These are phyloP conservation scores for Boletus reticulatus DNA, from an alignment of 768 basidiomycete genomes.

Conservation along the genomic window DNA sequence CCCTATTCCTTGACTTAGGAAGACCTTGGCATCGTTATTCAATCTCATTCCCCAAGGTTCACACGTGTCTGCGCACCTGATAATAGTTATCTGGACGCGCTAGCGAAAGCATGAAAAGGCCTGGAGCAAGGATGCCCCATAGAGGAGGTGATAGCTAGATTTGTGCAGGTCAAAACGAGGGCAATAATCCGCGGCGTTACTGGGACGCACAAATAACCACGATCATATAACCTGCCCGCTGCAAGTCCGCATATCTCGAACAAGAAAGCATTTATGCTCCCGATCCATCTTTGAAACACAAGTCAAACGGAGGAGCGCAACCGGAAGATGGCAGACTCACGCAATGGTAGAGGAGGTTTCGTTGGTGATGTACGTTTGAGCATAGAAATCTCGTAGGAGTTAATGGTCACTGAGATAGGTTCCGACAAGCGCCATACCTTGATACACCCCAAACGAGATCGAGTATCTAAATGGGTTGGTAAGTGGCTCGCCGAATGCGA, in stretches of 20 bases:
- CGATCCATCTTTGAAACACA: constrained; percentile 37
- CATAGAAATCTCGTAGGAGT: constrained; percentile 37
- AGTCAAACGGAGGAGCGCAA: background rate
- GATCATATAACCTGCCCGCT: constrained; percentile 49
- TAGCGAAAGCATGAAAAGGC: constrained; percentile 45
- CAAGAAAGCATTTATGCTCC: constrained; percentile 48
- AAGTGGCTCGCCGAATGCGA: background rate
- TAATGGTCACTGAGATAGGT: background rate
- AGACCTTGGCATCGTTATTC: constrained; percentile 36
- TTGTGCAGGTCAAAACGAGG: constrained; percentile 1
- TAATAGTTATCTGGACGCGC: constrained; percentile 41
- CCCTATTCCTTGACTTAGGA: constrained; percentile 50
- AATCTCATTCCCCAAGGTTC: background rate
- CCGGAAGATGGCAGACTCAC: constrained; percentile 23
- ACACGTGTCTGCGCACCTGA: constrained; percentile 30
- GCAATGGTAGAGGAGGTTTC: constrained; percentile 39
- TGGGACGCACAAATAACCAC: constrained; percentile 47
- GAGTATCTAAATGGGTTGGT: constrained; percentile 27
- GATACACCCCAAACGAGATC: constrained; percentile 43
- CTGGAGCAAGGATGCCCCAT: constrained; percentile 29
- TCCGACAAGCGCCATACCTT: constrained; percentile 26
- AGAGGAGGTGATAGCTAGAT: constrained; percentile 23
- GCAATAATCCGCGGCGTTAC: too few species aligned
- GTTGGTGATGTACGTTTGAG: constrained; percentile 35
- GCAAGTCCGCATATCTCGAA: constrained; percentile 43